Conservation (phyloP, 306 rosid species). For the Canavalia ensiformis region DNA sequence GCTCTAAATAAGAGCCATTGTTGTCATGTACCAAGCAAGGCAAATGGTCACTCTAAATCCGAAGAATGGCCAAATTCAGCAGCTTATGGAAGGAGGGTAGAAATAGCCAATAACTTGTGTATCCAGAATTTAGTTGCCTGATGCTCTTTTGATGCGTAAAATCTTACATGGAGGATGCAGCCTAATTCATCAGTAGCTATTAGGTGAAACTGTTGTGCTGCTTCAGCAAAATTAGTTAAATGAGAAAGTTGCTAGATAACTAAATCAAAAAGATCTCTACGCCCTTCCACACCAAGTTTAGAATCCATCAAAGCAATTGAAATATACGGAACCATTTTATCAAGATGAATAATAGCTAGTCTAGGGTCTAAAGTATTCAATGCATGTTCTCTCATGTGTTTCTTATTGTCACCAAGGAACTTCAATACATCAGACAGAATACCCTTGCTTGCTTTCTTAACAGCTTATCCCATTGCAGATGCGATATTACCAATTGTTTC, state of each 20-base stretch:
- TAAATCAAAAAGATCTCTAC: constrained; percentile 97
- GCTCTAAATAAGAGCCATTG: too few relatives aligned
- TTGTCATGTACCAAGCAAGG: too few relatives aligned
- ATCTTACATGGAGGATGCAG: too few relatives aligned
- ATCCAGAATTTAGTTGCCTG: too few relatives aligned
- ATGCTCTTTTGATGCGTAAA: too few relatives aligned
- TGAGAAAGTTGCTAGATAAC: constrained; percentile 90
- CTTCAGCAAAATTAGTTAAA: constrained; percentile 79
- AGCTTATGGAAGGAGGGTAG: too few relatives aligned
- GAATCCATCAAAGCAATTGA: constrained; percentile 77
- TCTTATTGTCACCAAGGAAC: constrained; percentile 96
- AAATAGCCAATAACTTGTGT: too few relatives aligned
- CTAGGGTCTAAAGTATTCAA: constrained; percentile 82
- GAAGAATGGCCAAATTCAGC: too few relatives aligned
- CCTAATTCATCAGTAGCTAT: too few relatives aligned
- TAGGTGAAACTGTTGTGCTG: constrained; percentile 58
- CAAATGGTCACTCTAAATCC: too few relatives aligned
- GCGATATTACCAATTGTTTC: constrained; percentile 89
- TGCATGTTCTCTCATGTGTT: constrained; percentile 97
- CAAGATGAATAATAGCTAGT: constrained; percentile 94
- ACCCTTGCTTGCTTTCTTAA: constrained; percentile 99
- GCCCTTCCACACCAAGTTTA: constrained; percentile 98
- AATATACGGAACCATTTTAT: constrained; percentile 95
- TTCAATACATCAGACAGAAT: constrained; percentile 82
- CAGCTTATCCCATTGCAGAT: constrained; percentile 92